phyloP scores from a whole-genome alignment of 2,329 filamentous ascomycete genomes.

The Massarina eburnea region DNA sequence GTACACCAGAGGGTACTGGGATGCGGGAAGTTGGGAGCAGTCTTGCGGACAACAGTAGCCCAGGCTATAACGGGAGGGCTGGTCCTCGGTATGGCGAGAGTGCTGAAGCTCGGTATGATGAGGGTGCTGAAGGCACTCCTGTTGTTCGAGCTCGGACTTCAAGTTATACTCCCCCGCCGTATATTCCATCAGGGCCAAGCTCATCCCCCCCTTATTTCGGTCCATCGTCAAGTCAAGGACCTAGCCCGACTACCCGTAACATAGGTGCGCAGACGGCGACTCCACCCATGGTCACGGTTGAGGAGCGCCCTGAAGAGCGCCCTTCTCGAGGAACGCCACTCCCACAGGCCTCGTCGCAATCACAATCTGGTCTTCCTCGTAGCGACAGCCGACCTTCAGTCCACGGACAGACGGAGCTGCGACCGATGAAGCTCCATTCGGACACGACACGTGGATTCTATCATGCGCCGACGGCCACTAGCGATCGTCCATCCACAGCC shows the following conservation, averaged over 20 bases:
- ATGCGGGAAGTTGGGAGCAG: constrained; percentile 44
- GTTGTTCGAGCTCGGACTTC: no score
- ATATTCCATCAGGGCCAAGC: no score
- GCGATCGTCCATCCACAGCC: constrained; percentile 32
- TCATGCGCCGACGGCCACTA: constrained; percentile 16
- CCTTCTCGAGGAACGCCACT: constrained; percentile 26
- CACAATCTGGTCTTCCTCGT: constrained; percentile 15
- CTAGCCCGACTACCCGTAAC: no score
- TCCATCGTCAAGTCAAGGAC: no score
- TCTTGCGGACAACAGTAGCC: constrained; percentile 40
- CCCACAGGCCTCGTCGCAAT: constrained; percentile 9
- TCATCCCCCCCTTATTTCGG: no score
- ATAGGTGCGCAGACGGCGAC: no score
- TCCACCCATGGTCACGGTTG: no score
- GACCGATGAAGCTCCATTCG: constrained; percentile 37
- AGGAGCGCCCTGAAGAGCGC: constrained; percentile 13
- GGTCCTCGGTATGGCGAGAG: no score
- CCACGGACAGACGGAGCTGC: constrained; percentile 35
- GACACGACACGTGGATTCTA: constrained; percentile 23
- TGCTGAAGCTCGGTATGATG: no score
- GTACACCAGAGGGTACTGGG: constrained; percentile 38
- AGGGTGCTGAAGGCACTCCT: no score
- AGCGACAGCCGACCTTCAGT: constrained; percentile 33
- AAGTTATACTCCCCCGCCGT: no score
- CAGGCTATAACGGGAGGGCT: constrained; percentile 19